These are phyloP conservation scores for Spizellomyces punctatus DNA, from an alignment of 192 early-diverging fungal species.

Conservation along the genomic window DNA sequence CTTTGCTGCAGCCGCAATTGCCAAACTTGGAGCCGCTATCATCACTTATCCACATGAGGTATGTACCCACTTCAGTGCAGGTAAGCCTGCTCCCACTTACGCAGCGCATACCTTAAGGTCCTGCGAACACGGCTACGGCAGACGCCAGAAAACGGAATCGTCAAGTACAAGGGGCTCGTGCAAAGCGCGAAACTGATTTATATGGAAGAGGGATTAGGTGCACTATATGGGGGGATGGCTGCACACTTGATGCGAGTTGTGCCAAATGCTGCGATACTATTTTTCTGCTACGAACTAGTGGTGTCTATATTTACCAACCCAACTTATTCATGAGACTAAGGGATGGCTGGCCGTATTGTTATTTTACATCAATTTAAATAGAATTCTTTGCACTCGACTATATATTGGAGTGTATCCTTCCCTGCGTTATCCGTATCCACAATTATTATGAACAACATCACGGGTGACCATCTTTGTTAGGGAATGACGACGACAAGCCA, in stretches of 20 bases:
- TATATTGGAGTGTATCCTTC: too few species aligned
- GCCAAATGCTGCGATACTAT: slow-evolving; percentile 95
- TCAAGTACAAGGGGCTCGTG: slow-evolving; percentile 77
- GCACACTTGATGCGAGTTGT: slow-evolving; percentile 93
- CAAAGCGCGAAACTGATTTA: slow-evolving; percentile 57
- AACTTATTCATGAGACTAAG: not conserved
- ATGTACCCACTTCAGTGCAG: not conserved
- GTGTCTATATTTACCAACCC: slow-evolving; percentile 12
- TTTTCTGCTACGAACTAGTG: slow-evolving; percentile 51
- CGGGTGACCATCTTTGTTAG: slow-evolving; percentile 4
- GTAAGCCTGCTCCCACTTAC: not conserved
- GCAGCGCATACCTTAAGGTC: slow-evolving; percentile 26
- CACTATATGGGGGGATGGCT: slow-evolving; percentile 93
- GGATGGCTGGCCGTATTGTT: not conserved
- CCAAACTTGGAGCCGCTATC: slow-evolving; percentile 87
- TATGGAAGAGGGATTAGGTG: slow-evolving; percentile 79
- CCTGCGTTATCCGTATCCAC: too few species aligned
- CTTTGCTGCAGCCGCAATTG: slow-evolving; percentile 76
- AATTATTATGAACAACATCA: not conserved
- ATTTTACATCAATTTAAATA: not conserved
- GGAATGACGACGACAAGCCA: slow-evolving; percentile 35
- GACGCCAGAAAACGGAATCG: slow-evolving; percentile 66
- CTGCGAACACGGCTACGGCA: slow-evolving; percentile 89
- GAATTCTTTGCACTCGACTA: too few species aligned
- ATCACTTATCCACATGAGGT: slow-evolving; percentile 97